phyloP scores from a whole-genome alignment of 2,329 filamentous ascomycete genomes.

The Hymenoscyphus fructigenus region DNA sequence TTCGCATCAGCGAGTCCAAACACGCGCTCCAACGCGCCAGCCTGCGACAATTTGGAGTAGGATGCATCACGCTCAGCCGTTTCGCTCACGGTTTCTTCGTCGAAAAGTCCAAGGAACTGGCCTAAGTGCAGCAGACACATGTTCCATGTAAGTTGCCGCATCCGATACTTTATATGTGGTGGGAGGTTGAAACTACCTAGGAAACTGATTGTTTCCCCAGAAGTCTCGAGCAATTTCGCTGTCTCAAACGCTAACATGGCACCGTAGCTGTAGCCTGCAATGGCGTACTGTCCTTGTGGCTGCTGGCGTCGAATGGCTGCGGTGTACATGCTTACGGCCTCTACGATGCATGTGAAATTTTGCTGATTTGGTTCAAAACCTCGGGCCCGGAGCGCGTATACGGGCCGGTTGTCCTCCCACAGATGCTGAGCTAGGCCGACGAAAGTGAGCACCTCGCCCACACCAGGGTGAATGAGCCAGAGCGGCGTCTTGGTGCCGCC shows the following conservation, averaged over 20 bases:
- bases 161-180: constrained; percentile 44
- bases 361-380: constrained; percentile 39
- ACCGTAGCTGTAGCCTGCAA: constrained; percentile 52
- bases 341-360: constrained; percentile 40
- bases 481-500: constrained; percentile 39
- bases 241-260: constrained; percentile 51
- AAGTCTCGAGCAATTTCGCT: constrained; percentile 44
- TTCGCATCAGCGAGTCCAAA: no score
- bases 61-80: no score
- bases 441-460: constrained; percentile 46
- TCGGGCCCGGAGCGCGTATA: constrained; percentile 46
- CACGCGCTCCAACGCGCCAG: no score
- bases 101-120: neutral
- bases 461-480: constrained; percentile 44
- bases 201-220: constrained; percentile 43
- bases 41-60: no score
- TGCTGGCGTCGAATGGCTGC: constrained; percentile 43
- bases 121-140: neutral
- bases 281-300: constrained; percentile 49
- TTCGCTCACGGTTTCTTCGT: neutral
- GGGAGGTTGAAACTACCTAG: constrained; percentile 48
- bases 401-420: constrained; percentile 38
- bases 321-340: constrained; percentile 44
- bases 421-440: constrained; percentile 42
- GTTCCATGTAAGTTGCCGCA: neutral